Conservation (phyloP, 2,329 filamentous ascomycete species). For the Nigrospora sphaerica region DNA sequence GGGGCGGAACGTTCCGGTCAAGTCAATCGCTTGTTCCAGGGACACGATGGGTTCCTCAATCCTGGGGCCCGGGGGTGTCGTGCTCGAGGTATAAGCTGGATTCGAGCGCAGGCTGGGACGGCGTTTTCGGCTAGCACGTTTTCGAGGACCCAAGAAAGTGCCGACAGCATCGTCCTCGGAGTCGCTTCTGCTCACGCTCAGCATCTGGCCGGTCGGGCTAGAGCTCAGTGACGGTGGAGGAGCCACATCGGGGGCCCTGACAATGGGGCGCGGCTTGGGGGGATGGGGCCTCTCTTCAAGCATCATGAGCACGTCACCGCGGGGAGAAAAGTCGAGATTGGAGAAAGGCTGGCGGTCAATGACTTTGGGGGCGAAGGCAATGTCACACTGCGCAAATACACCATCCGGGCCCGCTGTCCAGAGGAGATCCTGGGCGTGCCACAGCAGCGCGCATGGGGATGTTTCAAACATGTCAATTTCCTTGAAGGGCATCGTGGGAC, state of each 20-base stretch:
- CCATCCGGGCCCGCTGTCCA: conserved; percentile 61
- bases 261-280: conserved; percentile 29
- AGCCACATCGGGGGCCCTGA: conserved; percentile 13
- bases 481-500: conserved; percentile 60
- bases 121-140: conserved; percentile 31
- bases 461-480: conserved; percentile 54
- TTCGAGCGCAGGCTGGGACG: conserved; percentile 35
- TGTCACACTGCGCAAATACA: conserved; percentile 56
- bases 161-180: conserved; percentile 59
- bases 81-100: conserved; percentile 37
- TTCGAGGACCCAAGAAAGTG: conserved; percentile 47
- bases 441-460: conserved; percentile 51
- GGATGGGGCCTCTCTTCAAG: conserved; percentile 49
- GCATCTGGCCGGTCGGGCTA: conserved; percentile 39
- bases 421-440: conserved; percentile 58
- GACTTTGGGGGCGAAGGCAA: conserved; percentile 55
- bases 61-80: conserved; percentile 42
- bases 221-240: conserved; percentile 38
- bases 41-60: conserved; percentile 37
- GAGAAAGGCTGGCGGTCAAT: conserved; percentile 58
- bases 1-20: conserved; percentile 49
- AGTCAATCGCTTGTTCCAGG: conserved; percentile 50
- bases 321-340: conserved; percentile 51
- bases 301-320: conserved; percentile 53
- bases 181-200: conserved; percentile 54